Evolutionary conservation across 129 eudicot genomes (phyloP).

Genomic region (Flaveria sonorensis): DNA sequence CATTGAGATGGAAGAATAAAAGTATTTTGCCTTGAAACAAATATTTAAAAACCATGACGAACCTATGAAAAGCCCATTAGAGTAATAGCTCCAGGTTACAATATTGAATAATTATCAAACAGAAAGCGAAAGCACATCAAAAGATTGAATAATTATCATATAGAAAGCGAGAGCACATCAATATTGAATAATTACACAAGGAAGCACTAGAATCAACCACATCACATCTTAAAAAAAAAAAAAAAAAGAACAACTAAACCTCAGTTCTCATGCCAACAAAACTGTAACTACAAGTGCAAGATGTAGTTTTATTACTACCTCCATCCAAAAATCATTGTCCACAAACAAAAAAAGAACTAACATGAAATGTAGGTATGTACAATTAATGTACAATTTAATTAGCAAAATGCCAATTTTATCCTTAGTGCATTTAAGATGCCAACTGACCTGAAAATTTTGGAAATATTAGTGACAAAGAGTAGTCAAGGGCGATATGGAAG

Average conservation of each 20-base stretch:
- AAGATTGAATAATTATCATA: not conserved
- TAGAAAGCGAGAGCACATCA: not conserved
- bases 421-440: conserved; percentile 10
- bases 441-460: not conserved
- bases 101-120: not conserved
- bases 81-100: not conserved
- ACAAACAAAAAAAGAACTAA: not conserved
- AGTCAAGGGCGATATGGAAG: not conserved
- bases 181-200: not conserved
- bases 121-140: not conserved
- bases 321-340: not conserved
- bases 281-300: not conserved
- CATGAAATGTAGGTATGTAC: not conserved
- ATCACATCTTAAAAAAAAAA: not conserved
- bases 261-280: not conserved
- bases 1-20: not conserved
- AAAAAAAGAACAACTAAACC: conserved; percentile 4
- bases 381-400: not conserved
- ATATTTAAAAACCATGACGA: not conserved
- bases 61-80: not conserved
- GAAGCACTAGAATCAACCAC: not conserved
- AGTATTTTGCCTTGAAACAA: not conserved
- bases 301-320: not conserved
- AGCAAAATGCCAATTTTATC: conserved; percentile 13
- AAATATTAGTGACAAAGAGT: not conserved